Base-by-base conservation (phyloP, 1,284 basidiomycete species). In the Trametes hirsuta region DNA sequence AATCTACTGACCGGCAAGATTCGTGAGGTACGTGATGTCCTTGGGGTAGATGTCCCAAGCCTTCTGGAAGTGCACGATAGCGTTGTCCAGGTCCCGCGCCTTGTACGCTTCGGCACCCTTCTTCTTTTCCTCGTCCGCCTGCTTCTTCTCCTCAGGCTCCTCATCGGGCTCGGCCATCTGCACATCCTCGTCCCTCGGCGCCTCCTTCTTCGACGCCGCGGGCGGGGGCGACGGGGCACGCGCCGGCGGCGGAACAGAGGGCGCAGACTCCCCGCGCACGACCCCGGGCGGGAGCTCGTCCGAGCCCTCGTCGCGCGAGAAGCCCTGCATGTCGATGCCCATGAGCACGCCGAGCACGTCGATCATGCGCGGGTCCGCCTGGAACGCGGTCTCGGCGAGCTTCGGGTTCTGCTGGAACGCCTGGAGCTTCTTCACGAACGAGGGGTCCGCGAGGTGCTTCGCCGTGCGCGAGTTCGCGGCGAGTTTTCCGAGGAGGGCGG, bases 21-120 rank as follows among this genome's bases (percentile, higher is more conserved):
- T 98, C 52, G 93, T 94, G 61, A 99, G 81, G 84, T 91, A 98
- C 6, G 94, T 94, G 66, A 98, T 84, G 75, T 99, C 95, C 77
- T 97, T 93, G 49, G 94, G 93, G 84, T 90, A 95, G 14, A 87
- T 73, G 55, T 97, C 94, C 96, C 97, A 98, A 3, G 97, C 97
- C 72, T 92, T 90, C 66, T 85, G 76, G 77, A 92, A 97, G 63
- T 86, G 82, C 58, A 82, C 78, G 48, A 84, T 84, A 11, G 94
- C 93, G 64, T 84, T 84, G 34, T 84, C 85, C 67, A 96, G 91
- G 61, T 90, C 84, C 64, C 90, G 85, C 70, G 90, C 86, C 81
- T 96, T 94, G 84, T 98, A 98, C 14, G 88, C 86, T 46, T 86
- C 88, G 66, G 86, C 83, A 57, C 96, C 95, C 56, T 86, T 80